phyloP scores from a whole-genome alignment of 2,329 filamentous ascomycete genomes.

The Pyrenochaeta sp. region DNA sequence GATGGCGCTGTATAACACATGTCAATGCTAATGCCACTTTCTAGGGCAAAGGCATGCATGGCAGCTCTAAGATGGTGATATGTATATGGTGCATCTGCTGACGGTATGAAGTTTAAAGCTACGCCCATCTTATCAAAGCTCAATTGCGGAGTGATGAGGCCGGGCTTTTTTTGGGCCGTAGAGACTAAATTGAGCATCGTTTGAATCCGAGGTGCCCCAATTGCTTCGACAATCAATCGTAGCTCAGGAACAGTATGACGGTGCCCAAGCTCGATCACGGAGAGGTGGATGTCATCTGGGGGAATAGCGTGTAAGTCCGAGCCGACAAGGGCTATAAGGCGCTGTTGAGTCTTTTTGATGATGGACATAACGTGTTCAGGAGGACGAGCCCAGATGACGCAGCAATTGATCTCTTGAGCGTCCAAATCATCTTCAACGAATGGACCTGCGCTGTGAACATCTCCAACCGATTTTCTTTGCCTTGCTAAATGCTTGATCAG shows the following conservation, averaged over 20 bases:
- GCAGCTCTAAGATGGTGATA: constrained; percentile 22
- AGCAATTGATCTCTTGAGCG: constrained; percentile 15
- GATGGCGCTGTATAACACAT: constrained; percentile 24
- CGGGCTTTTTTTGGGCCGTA: constrained; percentile 6
- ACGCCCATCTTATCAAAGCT: constrained; percentile 23
- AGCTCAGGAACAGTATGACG: constrained; percentile 18
- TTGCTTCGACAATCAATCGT: constrained; percentile 3
- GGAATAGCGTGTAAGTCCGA: constrained; percentile 17
- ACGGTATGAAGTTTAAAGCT: constrained; percentile 21
- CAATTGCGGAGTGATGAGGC: constrained; percentile 13
- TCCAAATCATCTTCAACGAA: constrained; percentile 5
- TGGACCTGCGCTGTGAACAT: not conserved
- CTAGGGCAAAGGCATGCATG: constrained; percentile 18
- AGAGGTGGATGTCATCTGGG: constrained; percentile 13
- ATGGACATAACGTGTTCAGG: constrained; percentile 1
- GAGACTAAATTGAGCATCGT: constrained; percentile 15
- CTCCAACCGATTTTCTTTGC: constrained; percentile 1
- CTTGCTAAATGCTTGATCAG: constrained; percentile 17
- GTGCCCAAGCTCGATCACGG: constrained; percentile 23
- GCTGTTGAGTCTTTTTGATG: constrained; percentile 8
- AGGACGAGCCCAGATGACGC: constrained; percentile 17
- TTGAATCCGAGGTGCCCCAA: constrained; percentile 13
- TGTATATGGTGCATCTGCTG: constrained; percentile 5
- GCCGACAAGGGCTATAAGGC: constrained; percentile 6
- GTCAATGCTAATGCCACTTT: constrained; percentile 20